Base-by-base conservation (phyloP, 2,329 filamentous ascomycete genomes). In the Trichoderma lentiforme region DNA sequence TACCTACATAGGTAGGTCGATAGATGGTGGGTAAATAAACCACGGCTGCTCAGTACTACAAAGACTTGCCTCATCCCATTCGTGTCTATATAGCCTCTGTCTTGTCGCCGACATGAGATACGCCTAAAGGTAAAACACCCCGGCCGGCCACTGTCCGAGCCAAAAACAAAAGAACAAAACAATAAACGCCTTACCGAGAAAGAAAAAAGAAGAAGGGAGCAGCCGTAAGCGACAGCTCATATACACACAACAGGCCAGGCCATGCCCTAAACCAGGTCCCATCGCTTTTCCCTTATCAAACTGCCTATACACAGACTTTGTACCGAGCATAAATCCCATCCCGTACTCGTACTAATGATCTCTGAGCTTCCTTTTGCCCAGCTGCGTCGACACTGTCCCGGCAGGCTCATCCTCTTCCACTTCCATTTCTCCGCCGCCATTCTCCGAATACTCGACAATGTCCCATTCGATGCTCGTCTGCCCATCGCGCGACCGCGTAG, bases 391-490 rank as follows among this genome's bases (percentile, higher is more conserved):
- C 63, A 77, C 77, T 79, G 80, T 80, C 26, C 84, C 82, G 12
- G 81, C 76, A 58, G 82, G 80, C 7, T 81, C 78, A 4, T 79
- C 77, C 0, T 79, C 79, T 30, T 75, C 78, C 70, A 77, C 79
- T 30, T 75, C 78, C 70, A 77, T 77, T 18, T 81, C 77, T 1
- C 74, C 78, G 56, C 80, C 79, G 24, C 77, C 77, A 18, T 77
- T 78, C 15, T 85, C 86, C 61, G 85, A 87, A 85, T 88, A 95
- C 82, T 97, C 94, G 51, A 91, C 86, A 74, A 97, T 87, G 81
- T 97, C 94, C 93, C 93, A 97, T 78, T 96, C 91, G 12, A 96
- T 87, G 58, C 84, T 88, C 47, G 90, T 87, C 32, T 84, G 86
- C 18, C 91, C 91, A 78, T 93, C 90, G n/a, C 83, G 82, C 65